Percentiles rank a stretch among this genome's conserved stretches.
Conservation (phyloP, 179 eudicot species). For the Nepenthes alata region DNA sequence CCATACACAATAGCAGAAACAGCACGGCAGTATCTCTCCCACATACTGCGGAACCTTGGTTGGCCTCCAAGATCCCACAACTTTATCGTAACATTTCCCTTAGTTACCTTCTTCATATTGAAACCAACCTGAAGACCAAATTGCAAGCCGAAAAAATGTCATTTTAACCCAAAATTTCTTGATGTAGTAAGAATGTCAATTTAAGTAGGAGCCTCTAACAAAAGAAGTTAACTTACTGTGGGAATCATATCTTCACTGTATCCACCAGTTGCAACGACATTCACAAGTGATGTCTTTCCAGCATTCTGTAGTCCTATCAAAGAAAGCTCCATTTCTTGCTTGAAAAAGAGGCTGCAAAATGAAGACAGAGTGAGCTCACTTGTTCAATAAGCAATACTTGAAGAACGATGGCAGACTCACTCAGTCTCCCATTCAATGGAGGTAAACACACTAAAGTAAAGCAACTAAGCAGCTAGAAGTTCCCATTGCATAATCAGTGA, state of each 20-base stretch:
- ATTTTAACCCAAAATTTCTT: neutral
- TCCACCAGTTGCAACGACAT: slow-evolving; percentile 97
- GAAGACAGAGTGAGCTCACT: neutral
- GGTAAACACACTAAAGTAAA: no score
- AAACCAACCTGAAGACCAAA: slow-evolving; percentile 67
- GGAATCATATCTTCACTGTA: slow-evolving; percentile 99
- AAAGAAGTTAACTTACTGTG: slow-evolving; percentile 48
- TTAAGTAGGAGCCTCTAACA: slow-evolving; percentile 1
- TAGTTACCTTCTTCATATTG: slow-evolving; percentile 95
- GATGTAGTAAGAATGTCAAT: neutral
- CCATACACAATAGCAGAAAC: slow-evolving; percentile 98
- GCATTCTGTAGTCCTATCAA: slow-evolving; percentile 96
- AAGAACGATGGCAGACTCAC: no score
- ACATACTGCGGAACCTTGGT: slow-evolving; percentile 98
- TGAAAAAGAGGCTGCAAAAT: slow-evolving; percentile 80
- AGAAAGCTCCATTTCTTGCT: slow-evolving; percentile 99
- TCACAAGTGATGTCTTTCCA: slow-evolving; percentile 95
- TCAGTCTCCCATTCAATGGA: no score
- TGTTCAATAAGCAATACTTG: no score
- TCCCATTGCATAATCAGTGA: no score
- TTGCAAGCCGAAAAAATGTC: neutral
- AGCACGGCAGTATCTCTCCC: slow-evolving; percentile 99
- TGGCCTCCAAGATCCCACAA: slow-evolving; percentile 99
- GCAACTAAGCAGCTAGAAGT: no score
- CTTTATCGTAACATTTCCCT: slow-evolving; percentile 95